Conservation (phyloP, 2,329 filamentous ascomycete species). For the Alternaria gaisen region DNA sequence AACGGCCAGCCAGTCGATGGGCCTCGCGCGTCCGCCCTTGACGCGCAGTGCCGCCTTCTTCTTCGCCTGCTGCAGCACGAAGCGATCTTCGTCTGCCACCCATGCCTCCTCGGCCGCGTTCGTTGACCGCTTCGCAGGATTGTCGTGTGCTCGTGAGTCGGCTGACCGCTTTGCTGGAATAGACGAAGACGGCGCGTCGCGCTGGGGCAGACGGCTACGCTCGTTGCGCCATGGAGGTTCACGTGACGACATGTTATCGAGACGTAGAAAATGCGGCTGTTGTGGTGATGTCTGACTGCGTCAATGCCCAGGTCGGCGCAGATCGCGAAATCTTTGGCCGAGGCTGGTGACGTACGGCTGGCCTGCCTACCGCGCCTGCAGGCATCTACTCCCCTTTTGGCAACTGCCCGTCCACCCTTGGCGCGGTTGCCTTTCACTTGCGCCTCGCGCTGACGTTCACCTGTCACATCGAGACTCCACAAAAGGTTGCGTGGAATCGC, state of each 20-base stretch:
- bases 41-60: constrained; percentile 97
- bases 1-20: constrained; percentile 93
- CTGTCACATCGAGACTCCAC: not conserved
- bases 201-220: constrained; percentile 30
- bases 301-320: not conserved
- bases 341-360: constrained; percentile 32
- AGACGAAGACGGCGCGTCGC: constrained; percentile 36
- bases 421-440: constrained; percentile 23
- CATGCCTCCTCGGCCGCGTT: constrained; percentile 67
- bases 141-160: constrained; percentile 53
- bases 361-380: constrained; percentile 16
- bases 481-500: not conserved
- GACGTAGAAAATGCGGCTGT: not conserved
- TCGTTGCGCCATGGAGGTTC: constrained; percentile 48
- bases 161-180: constrained; percentile 56
- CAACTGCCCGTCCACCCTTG: constrained; percentile 3
- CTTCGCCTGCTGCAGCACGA: constrained; percentile 95
- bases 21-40: constrained; percentile 86
- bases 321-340: constrained; percentile 25
- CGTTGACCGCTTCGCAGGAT: constrained; percentile 52
- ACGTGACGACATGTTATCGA: constrained; percentile 38
- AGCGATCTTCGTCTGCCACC: constrained; percentile 93
- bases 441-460: not conserved
- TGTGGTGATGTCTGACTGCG: constrained; percentile 1
- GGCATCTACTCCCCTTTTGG: constrained; percentile 6